These are phyloP conservation scores for Colletotrichum simmondsii DNA, from an alignment of 2,329 filamentous ascomycete genomes.

Conservation along the genomic window DNA sequence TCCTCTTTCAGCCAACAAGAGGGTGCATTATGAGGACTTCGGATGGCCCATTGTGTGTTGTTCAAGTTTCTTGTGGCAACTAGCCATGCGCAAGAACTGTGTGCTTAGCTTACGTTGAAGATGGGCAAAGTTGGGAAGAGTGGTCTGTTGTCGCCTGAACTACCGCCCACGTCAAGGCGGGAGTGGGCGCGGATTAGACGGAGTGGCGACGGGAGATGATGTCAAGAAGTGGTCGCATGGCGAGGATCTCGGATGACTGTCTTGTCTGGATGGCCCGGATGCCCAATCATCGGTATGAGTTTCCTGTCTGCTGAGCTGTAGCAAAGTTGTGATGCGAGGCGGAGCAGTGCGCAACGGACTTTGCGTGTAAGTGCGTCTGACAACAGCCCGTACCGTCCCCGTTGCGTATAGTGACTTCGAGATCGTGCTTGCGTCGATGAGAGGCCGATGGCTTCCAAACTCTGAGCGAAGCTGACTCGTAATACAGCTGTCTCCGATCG, in stretches of 20 bases:
- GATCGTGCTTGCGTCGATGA: background rate
- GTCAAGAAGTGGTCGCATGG: background rate
- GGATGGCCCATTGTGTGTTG: background rate
- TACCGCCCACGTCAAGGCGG: background rate
- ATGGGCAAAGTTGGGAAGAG: constrained; percentile 16
- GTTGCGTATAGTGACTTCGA: constrained; percentile 3
- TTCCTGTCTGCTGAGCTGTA: background rate
- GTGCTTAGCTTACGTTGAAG: background rate
- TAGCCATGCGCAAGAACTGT: background rate
- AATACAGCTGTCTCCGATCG: background rate
- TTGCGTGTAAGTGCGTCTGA: background rate
- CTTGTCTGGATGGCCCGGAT: background rate
- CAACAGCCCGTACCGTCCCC: background rate
- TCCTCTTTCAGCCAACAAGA: background rate
- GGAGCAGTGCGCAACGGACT: background rate
- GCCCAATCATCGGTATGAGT: background rate
- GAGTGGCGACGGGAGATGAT: background rate
- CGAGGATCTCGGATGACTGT: background rate
- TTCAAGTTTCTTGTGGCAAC: constrained; percentile 15
- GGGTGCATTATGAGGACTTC: background rate
- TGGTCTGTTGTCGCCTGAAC: constrained; percentile 13
- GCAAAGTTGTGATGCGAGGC: constrained; percentile 3
- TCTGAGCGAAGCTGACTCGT: constrained; percentile 3
- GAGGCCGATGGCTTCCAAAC: background rate
- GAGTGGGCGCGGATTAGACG: constrained; percentile 19